Evolutionary conservation across 768 basidiomycete species (phyloP).

Genomic region (Termitomyces sp.): DNA sequence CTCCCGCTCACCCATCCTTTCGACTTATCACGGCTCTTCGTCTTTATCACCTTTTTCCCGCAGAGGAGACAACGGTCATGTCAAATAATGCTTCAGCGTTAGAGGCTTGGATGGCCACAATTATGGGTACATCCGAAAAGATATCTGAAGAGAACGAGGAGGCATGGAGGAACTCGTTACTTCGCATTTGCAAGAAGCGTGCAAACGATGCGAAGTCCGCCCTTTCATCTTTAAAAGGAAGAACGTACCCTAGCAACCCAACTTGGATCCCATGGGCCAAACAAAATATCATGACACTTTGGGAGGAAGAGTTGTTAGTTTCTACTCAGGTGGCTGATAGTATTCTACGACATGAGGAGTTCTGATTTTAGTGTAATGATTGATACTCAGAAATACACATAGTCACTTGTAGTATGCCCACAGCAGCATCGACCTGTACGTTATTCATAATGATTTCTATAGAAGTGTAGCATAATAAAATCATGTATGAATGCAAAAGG

Average conservation of each 20-base stretch:
- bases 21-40: slow-evolving; percentile 69
- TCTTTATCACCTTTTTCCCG: slow-evolving; percentile 46
- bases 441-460: background rate
- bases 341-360: slow-evolving; percentile 37
- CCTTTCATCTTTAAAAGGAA: background rate
- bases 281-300: slow-evolving; percentile 41
- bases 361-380: slow-evolving; percentile 22
- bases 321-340: slow-evolving; percentile 41
- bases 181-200: slow-evolving; percentile 23
- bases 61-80: slow-evolving; percentile 15
- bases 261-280: slow-evolving; percentile 10
- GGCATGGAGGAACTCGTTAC: slow-evolving; percentile 35
- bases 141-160: slow-evolving; percentile 46
- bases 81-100: slow-evolving; percentile 25
- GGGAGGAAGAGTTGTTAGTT: slow-evolving; percentile 57
- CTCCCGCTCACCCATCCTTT: slow-evolving; percentile 72
- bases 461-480: no score
- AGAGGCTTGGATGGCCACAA: slow-evolving; percentile 48
- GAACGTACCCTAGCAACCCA: background rate
- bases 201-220: slow-evolving; percentile 9
- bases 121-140: slow-evolving; percentile 35
- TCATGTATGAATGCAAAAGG: no score
- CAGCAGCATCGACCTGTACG: no score
- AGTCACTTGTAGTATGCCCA: no score
- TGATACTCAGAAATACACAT: no score